Base-by-base conservation (phyloP, 441 rosid species). In the Isatis lusitanica region DNA sequence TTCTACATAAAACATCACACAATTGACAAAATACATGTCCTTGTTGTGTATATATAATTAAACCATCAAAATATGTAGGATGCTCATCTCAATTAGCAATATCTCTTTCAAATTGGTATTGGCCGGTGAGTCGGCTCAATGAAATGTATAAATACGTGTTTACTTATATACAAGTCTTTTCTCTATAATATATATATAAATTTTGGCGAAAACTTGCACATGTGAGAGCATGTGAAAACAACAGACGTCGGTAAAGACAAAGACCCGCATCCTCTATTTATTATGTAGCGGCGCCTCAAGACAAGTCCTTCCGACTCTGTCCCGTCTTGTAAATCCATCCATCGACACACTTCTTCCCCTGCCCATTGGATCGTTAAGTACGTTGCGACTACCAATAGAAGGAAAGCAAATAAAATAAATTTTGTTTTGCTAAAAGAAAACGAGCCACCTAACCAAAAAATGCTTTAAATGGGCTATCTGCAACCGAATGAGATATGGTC, bases 161-260 rank as follows among this genome's bases (percentile, higher is more conserved):
- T 1, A 28, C 13, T 16, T 52, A 26, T 6, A 52, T 52, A 52
- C 8, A 53, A 13, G 13, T 55, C 5, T 55, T 55, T 55, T 38
- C 1, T 11, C 42, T 38, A 2, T n/a, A 38, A 15, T 56, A 55
- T n/a, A 55, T n/a, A 35, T 30, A 33, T 43, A 40, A 18, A 50
- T 31, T 18, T 28, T 28, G 58, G 17, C 42, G 48, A 67, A 61
- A 70, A 7, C 1, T 58, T 28, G 40, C 66, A 46, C 74, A 66
- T 77, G 78, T 62, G 57, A 46, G 57, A 46, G 12, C 82, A 75
- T 67, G 82, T 75, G 79, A 62, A 56, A 56, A 38, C 31, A 59
- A 26, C 18, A 77, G 55, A 56, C 10, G 38, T 46, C 46, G 62
- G 40, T 72, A 43, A 48, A 51, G 52, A 55, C 53, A 74, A 50